Conservation (phyloP, 768 basidiomycete genomes). For the Amanita rubescens region DNA sequence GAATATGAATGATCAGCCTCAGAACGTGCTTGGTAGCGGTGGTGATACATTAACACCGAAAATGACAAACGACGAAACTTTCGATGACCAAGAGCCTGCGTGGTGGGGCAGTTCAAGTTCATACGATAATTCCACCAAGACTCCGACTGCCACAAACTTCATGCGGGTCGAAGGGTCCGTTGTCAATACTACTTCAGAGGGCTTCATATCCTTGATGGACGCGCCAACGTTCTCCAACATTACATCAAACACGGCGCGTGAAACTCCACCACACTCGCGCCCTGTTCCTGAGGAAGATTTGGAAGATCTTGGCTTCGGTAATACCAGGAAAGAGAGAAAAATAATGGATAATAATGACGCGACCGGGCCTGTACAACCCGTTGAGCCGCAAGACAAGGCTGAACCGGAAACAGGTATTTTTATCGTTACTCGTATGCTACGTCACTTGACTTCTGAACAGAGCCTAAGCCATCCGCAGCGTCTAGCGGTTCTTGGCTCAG, state of each 20-base stretch:
- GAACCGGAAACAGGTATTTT: conserved; percentile 23
- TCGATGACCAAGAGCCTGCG: conserved; percentile 31
- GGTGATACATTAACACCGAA: conserved; percentile 22
- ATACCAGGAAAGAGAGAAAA: conserved; percentile 37
- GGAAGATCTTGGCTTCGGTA: conserved; percentile 91
- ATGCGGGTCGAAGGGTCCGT: conserved; percentile 40
- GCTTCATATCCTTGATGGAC: conserved; percentile 84
- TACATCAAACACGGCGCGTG: conserved; percentile 17
- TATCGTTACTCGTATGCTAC: not conserved
- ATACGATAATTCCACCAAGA: conserved; percentile 28
- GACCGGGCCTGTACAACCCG: conserved; percentile 6
- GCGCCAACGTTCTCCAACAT: conserved; percentile 32
- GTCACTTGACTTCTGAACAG: conserved; percentile 1
- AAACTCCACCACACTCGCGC: conserved; percentile 7
- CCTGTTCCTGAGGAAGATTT: conserved; percentile 43
- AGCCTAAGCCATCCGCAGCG: conserved; percentile 21
- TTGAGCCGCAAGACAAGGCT: conserved; percentile 15
- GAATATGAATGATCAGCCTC: not conserved
- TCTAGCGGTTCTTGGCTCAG: conserved; percentile 67
- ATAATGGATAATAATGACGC: conserved; percentile 17
- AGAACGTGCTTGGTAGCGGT: conserved; percentile 19
- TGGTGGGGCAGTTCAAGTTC: conserved; percentile 58
- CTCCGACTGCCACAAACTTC: conserved; percentile 69
- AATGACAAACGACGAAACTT: conserved; percentile 20
- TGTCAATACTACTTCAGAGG: conserved; percentile 38